Evolutionary conservation across 1,284 basidiomycete genomes (phyloP).

Genomic region (Trametes hirsuta): DNA sequence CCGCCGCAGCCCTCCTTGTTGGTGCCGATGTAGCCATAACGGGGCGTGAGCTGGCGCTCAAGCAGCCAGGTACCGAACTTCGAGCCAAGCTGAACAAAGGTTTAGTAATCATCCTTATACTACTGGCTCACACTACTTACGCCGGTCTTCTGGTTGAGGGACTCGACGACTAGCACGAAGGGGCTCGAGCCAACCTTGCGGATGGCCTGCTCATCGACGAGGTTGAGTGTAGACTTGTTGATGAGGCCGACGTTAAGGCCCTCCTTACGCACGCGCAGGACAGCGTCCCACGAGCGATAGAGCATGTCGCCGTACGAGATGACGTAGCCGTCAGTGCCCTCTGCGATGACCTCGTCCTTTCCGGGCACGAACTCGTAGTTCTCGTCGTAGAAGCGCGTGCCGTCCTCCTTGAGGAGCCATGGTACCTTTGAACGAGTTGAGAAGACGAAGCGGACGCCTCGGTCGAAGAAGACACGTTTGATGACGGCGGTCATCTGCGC

Average conservation of each 20-base stretch:
- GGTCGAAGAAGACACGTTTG: constrained; percentile 78
- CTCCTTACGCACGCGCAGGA: constrained; percentile 67
- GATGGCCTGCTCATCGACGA: constrained; percentile 79
- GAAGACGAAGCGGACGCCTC: constrained; percentile 81
- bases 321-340: constrained; percentile 76
- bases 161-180: constrained; percentile 84
- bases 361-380: constrained; percentile 80
- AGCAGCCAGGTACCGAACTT: constrained; percentile 85
- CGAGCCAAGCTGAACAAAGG: constrained; percentile 61
- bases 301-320: constrained; percentile 84
- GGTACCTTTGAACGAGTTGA: constrained; percentile 87
- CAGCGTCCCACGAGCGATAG: constrained; percentile 81
- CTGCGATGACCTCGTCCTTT: constrained; percentile 75
- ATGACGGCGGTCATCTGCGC: constrained; percentile 81
- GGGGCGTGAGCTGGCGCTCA: constrained; percentile 78
- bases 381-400: constrained; percentile 67
- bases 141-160: constrained; percentile 86
- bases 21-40: constrained; percentile 80
- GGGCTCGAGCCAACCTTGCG: constrained; percentile 70
- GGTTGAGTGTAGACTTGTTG: constrained; percentile 83
- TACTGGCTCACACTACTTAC: constrained; percentile 42
- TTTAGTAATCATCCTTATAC: background rate
- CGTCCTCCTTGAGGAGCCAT: constrained; percentile 80
- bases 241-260: constrained; percentile 81
- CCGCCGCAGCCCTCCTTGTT: constrained; percentile 85